These are phyloP conservation scores for Acorus gramineus DNA, from an alignment of 106 monocot genomes.

Conservation along the genomic window DNA sequence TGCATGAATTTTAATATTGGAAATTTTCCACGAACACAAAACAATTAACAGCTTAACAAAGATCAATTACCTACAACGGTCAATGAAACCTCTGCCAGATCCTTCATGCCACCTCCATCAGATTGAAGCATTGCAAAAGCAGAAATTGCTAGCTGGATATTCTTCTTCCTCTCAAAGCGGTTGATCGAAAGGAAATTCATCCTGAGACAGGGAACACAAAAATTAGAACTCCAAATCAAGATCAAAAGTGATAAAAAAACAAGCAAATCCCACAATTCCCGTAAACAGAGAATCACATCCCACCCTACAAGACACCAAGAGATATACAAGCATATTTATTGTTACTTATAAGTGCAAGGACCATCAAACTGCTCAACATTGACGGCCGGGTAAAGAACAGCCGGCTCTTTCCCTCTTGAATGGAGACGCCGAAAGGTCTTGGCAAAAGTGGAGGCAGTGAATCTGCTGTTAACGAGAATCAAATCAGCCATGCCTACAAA, in stretches of 20 bases:
- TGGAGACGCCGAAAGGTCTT: conserved; percentile 63
- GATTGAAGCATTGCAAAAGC: conserved; percentile 77
- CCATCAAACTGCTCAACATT: conserved; percentile 63
- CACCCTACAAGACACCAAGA: conserved; percentile 15
- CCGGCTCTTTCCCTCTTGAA: conserved; percentile 44
- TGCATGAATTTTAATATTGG: too few species aligned
- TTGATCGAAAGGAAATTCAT: conserved; percentile 93
- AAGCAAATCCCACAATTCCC: background rate
- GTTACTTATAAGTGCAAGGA: conserved; percentile 72
- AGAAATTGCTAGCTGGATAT: conserved; percentile 82
- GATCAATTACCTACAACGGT: conserved; percentile 65
- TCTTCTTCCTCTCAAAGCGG: conserved; percentile 99
- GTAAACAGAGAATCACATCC: background rate
- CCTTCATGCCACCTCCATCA: conserved; percentile 8
- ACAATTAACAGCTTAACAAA: too few species aligned
- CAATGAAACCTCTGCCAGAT: conserved; percentile 39
- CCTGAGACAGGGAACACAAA: conserved; percentile 24
- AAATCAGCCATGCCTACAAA: conserved; percentile 77
- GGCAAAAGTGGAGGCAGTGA: conserved; percentile 81
- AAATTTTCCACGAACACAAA: too few species aligned
- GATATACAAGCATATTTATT: conserved; percentile 25
- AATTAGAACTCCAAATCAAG: background rate
- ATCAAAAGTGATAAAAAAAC: background rate
- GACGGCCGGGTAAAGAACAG: conserved; percentile 85
- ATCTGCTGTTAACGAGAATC: conserved; percentile 89